Evolutionary conservation across 108 stramenopile species (phyloP), one percentile per base, ranked within the genome.

Genomic region (Aureococcus anophagefferens): DNA sequence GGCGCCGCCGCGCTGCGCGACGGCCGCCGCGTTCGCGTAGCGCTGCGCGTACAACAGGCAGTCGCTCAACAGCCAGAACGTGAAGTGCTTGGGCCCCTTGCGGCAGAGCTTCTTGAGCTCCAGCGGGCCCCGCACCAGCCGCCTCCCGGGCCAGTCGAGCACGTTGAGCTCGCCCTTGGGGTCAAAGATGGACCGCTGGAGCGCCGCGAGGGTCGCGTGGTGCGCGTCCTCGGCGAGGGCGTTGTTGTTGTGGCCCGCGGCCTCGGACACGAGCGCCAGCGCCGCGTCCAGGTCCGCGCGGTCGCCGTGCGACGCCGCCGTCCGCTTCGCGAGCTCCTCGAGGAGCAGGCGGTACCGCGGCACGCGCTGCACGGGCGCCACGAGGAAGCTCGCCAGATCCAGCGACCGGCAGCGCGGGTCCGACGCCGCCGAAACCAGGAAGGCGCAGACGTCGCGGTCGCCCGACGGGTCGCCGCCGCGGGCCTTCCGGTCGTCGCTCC

Each of bases 301-400:
- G 72, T 72, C 72, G 4, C 36, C 35, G 29, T 72, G 36, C 9
- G 30, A 28, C 33, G 29, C 51, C 33, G 29, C 30, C 37, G 59
- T 32, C 9, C 35, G 17, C 72, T 65, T 64, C 9, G 64, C 17
- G 30, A 72, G 29, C 29, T 64, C 72, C 25, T 64, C 64, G 0
- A 72, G 17, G 13, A 72, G 30, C 1, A 72, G 64, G 29, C 62
- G 30, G 72, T 72, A 72, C 35, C 70, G 35, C 25, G 72, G 72
- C 30, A 72, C 72, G 9, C 72, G 64, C 64, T 72, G 72, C 7
- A 72, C 72, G 17, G 72, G 72, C 18, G 40, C 36, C 4, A 72
- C 62, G 14, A 72, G 34, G 17, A 72, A 37, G 1, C 0, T 15
- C 30, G 31, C 62, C 32, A 72, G 31, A 29, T 65, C 36, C 35